Evolutionary conservation across 169 alveolate genomes (phyloP).

Genomic region (Plasmodium berghei): DNA sequence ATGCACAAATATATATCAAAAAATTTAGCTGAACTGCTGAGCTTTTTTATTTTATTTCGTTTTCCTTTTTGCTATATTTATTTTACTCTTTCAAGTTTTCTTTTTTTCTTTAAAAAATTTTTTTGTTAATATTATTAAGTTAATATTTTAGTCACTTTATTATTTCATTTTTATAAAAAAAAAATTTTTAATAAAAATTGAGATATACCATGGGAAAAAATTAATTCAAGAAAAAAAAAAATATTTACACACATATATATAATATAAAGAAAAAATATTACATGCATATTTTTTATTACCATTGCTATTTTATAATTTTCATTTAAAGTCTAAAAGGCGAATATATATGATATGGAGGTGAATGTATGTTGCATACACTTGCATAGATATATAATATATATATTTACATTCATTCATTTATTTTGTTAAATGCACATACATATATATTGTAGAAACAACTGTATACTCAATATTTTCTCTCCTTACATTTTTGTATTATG

Average conservation of each 20-base stretch:
- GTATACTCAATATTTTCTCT: no score
- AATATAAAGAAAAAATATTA: conserved; percentile 12
- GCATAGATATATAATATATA: not conserved
- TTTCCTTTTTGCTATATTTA: not conserved
- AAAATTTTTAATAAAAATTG: conserved; percentile 4
- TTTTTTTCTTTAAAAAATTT: conserved; percentile 9
- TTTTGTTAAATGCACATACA: no score
- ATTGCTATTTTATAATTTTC: conserved; percentile 15
- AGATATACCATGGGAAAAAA: conserved; percentile 15
- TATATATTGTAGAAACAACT: no score
- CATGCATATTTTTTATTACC: conserved; percentile 9
- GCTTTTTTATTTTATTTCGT: conserved; percentile 2
- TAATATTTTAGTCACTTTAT: conserved; percentile 12
- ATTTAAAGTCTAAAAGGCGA: conserved; percentile 20
- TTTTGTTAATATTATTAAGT: conserved; percentile 2
- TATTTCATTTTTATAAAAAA: conserved; percentile 13
- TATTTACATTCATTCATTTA: no score
- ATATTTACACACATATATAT: conserved; percentile 30
- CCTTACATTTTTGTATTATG: no score
- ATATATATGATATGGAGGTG: not conserved
- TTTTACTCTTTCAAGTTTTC: not conserved
- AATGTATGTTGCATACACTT: not conserved
- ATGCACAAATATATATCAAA: conserved; percentile 2
- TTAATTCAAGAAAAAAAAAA: conserved; percentile 20
- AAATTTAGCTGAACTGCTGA: not conserved